Evolutionary conservation across 805 yeast species (phyloP), one percentile per base, ranked within the genome.

Genomic region (Kluyveromyces dobzhanskii): DNA sequence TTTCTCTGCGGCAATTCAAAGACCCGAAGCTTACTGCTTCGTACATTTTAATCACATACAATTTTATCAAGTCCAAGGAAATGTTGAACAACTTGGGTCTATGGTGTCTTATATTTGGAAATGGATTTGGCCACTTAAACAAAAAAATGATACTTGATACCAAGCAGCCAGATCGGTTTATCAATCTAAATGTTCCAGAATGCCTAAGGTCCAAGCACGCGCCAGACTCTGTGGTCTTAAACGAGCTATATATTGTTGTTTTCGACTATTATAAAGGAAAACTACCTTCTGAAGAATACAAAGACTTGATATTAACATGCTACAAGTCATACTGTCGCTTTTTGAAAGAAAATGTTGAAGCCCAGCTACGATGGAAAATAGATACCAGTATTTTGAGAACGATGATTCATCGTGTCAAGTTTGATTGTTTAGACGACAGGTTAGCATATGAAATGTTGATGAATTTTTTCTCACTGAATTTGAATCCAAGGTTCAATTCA

Each of bases 51-150:
- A 48, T 57, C 7, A 45, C 53, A 3, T 46, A 43, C 30, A 35
- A 36, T 4, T 39, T 35, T 8, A 34, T 34, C 3, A 25, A 30
- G 9, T 44, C 54, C 9, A 40, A 42, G 5, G 25, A n/a, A 4
- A 24, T 56, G 11, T 23, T 59, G 26, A 59, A 59, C 37, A 41
- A 51, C 2, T 38, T 59, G 8, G 61, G 62, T 0, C 7, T 59
- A 10, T 54, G 59, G 59, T 41, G 54, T 8, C 38, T 50, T n/a
- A 40, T 50, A 3, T 51, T 49, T 29, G 56, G 54, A 37, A 35
- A 38, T 5, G 35, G 45, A 8, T 34, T 44, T n/a, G 30, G 28
- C 7, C 30, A 31, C 16, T 27, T 53, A 23, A 13, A 44, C 3
- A 25, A 39, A 4, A 17, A 39, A 3, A 32, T 36, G n/a, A 27